Conservation (phyloP, 768 basidiomycete species). For the Naganishia kalamii region DNA sequence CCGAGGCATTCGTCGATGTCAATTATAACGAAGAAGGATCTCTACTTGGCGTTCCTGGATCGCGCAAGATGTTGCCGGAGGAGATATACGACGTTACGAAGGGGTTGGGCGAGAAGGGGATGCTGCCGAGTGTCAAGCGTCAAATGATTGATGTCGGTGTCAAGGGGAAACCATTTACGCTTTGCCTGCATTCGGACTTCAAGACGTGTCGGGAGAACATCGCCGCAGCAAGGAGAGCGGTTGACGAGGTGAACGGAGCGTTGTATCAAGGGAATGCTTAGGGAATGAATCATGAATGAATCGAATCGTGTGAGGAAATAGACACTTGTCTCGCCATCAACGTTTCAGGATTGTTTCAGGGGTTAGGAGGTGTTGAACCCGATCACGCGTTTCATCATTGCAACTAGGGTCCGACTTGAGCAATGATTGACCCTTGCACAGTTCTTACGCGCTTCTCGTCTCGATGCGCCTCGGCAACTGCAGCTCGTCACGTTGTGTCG, state of each 20-base stretch:
- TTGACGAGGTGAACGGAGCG: conserved; percentile 54
- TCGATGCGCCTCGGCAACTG: too few species aligned
- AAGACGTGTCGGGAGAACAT: conserved; percentile 47
- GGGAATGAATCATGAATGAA: neutral
- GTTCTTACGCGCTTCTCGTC: too few species aligned
- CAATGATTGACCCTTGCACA: too few species aligned
- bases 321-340: too few species aligned
- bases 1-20: conserved; percentile 55
- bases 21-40: conserved; percentile 52
- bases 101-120: conserved; percentile 21
- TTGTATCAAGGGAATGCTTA: conserved; percentile 21
- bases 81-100: conserved; percentile 29
- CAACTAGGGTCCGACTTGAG: too few species aligned
- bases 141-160: conserved; percentile 27
- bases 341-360: too few species aligned
- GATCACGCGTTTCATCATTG: too few species aligned
- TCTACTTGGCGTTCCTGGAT: conserved; percentile 31
- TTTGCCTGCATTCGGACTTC: conserved; percentile 42
- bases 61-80: conserved; percentile 24
- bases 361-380: too few species aligned
- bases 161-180: conserved; percentile 57
- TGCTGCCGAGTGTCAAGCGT: conserved; percentile 27
- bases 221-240: conserved; percentile 53
- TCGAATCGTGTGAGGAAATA: too few species aligned
- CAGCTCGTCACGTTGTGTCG: too few species aligned